A percentile compares a stretch with the other conserved stretches of the same genome.
phyloP scores from a whole-genome alignment of 2,329 filamentous ascomycete genomes.

The Triangularia setosa region DNA sequence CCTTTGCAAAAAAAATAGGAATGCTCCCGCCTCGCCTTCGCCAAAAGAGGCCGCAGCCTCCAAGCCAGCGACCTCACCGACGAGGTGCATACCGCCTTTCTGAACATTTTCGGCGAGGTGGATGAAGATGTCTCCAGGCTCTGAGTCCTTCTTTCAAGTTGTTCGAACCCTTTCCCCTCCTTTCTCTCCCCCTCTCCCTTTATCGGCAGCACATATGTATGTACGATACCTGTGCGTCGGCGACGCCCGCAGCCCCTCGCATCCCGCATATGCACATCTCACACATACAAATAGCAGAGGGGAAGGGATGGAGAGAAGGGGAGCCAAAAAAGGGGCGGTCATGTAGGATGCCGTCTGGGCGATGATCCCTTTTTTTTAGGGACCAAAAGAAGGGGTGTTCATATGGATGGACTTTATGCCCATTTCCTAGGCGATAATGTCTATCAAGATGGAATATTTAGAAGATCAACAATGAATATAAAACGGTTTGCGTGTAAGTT shows the following conservation, averaged over 20 bases:
- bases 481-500: background rate
- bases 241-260: background rate
- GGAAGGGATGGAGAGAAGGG: background rate
- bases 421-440: background rate
- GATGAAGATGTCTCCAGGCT: conserved; percentile 33
- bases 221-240: background rate
- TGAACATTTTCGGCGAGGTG: conserved; percentile 72
- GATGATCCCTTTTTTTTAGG: background rate
- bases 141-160: conserved; percentile 4
- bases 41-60: conserved; percentile 77
- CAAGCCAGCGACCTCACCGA: conserved; percentile 93
- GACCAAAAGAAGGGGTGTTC: background rate
- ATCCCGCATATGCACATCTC: background rate
- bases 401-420: background rate
- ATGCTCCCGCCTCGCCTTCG: conserved; percentile 82
- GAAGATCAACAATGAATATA: background rate
- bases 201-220: background rate
- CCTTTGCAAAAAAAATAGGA: too few species aligned
- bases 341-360: background rate
- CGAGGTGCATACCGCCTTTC: conserved; percentile 78
- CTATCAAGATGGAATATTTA: background rate
- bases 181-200: background rate
- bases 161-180: background rate
- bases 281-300: too few species aligned
- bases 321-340: background rate